Conservation (phyloP, 257 asterid genomes). For the Nicotiana undulata region DNA sequence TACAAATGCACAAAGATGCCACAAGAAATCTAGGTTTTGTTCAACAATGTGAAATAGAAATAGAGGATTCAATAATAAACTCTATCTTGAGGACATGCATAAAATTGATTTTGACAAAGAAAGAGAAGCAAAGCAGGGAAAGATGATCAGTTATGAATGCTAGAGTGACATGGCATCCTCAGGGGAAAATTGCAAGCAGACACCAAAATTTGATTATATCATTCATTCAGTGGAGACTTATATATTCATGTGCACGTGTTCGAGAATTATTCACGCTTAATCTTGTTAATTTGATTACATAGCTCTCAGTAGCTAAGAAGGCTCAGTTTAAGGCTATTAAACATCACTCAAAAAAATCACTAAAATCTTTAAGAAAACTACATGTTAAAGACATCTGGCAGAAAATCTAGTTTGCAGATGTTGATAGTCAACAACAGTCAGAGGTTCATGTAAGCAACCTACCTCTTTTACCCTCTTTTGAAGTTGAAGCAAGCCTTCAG, state of each 20-base stretch:
- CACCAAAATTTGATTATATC: neutral
- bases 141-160: neutral
- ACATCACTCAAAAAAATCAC: neutral
- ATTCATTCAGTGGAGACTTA: neutral
- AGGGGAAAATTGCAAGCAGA: neutral
- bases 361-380: neutral
- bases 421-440: neutral
- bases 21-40: neutral
- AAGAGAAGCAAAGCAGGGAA: neutral
- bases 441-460: neutral
- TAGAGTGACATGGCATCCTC: neutral
- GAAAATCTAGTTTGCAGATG: neutral
- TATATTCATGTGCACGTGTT: neutral
- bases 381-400: neutral
- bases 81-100: neutral
- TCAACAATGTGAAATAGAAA: neutral
- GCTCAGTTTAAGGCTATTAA: neutral
- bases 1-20: neutral
- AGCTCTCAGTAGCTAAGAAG: neutral
- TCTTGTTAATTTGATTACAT: neutral
- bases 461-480: slow-evolving; percentile 79
- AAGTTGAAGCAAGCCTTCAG: slow-evolving; percentile 63
- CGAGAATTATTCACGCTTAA: neutral
- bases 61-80: neutral
- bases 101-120: neutral